phyloP scores from a whole-genome alignment of 192 early-diverging fungal species.

The Coemansia sp. region DNA sequence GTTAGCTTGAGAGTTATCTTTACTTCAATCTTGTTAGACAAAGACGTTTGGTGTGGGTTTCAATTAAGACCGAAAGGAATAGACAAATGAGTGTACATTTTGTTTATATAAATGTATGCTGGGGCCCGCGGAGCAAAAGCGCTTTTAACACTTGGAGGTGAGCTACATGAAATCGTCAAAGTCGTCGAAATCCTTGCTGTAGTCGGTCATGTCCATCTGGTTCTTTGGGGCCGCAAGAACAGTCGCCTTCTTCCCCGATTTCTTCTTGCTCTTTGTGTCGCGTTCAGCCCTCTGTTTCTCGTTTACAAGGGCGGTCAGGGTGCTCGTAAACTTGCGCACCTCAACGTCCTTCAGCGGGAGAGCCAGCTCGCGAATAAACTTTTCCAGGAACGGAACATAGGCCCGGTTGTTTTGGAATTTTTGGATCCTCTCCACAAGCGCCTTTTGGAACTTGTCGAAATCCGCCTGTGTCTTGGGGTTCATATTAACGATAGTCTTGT shows the following conservation, averaged over 20 bases:
- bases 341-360: slow-evolving; percentile 65
- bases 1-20: no score
- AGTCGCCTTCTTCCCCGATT: slow-evolving; percentile 58
- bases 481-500: slow-evolving; percentile 39
- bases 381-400: slow-evolving; percentile 65
- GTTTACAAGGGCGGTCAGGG: slow-evolving; percentile 69
- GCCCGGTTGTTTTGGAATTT: slow-evolving; percentile 46
- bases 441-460: slow-evolving; percentile 65
- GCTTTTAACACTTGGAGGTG: neutral
- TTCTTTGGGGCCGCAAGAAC: slow-evolving; percentile 29
- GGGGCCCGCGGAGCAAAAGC: neutral
- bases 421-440: slow-evolving; percentile 64
- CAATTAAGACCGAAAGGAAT: no score
- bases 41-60: no score
- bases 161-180: slow-evolving; percentile 56
- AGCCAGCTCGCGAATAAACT: slow-evolving; percentile 66
- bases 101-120: neutral
- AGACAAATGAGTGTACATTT: no score
- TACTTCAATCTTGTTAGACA: no score
- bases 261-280: slow-evolving; percentile 76
- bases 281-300: slow-evolving; percentile 71
- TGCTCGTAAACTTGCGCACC: slow-evolving; percentile 63
- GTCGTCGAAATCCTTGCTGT: slow-evolving; percentile 59
- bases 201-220: slow-evolving; percentile 55
- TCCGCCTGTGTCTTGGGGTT: slow-evolving; percentile 70